Evolutionary conservation across 2,329 filamentous ascomycete species (phyloP).

Genomic region (Cladophialophora yegresii): DNA sequence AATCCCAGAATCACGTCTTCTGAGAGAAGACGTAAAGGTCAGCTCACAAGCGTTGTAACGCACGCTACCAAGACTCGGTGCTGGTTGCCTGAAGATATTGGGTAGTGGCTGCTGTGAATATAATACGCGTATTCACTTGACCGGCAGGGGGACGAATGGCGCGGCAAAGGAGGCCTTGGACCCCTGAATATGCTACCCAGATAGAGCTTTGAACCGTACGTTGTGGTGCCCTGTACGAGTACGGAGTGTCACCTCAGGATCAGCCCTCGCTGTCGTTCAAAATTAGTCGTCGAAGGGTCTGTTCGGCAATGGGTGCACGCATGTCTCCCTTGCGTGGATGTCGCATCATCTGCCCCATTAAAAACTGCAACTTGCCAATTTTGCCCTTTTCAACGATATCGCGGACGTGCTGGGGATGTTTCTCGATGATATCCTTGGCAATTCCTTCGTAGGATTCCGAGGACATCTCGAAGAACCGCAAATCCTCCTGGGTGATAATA

Average conservation of each 20-base stretch:
- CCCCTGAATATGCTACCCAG: not conserved
- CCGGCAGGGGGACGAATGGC: not conserved
- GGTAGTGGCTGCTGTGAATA: not conserved
- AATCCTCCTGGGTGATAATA: slow-evolving; percentile 59
- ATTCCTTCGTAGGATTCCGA: slow-evolving; percentile 58
- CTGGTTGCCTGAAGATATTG: not conserved
- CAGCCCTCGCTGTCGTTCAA: not conserved
- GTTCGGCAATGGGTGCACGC: slow-evolving; percentile 61
- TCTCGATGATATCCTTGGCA: slow-evolving; percentile 56
- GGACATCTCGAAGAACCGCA: slow-evolving; percentile 58
- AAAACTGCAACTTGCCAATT: slow-evolving; percentile 66
- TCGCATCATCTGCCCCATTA: slow-evolving; percentile 69
- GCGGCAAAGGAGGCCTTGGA: too few relatives aligned
- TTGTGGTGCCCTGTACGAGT: not conserved
- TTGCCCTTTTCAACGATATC: slow-evolving; percentile 63
- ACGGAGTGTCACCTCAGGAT: too few relatives aligned
- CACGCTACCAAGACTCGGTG: not conserved
- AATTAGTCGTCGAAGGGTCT: slow-evolving; percentile 46
- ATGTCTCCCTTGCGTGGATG: slow-evolving; percentile 62
- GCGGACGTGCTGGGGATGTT: slow-evolving; percentile 60
- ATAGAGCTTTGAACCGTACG: not conserved
- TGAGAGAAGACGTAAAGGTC: not conserved
- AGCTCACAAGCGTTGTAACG: not conserved
- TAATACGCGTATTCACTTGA: not conserved
- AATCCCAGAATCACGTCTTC: not conserved